A percentile compares a stretch with the other conserved stretches of the same genome.
Evolutionary conservation across 2,329 filamentous ascomycete genomes (phyloP).

Genomic region (Exophiala lecanii-corni): DNA sequence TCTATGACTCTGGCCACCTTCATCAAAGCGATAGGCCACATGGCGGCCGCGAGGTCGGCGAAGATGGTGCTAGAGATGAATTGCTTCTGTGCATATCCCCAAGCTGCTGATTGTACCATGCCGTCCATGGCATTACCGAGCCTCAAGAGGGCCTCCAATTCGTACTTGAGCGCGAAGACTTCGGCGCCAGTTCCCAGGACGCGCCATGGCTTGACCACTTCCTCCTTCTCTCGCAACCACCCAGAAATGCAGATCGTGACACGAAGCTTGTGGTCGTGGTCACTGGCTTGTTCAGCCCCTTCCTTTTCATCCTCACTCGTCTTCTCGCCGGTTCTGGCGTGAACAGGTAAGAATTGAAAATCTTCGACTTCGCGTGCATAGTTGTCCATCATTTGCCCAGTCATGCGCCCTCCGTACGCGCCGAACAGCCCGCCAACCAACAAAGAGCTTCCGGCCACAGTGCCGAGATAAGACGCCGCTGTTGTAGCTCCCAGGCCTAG

Average conservation of each 20-base stretch:
- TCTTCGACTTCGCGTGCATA: slow-evolving; percentile 83
- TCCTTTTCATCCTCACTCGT: slow-evolving; percentile 41
- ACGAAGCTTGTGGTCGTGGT: slow-evolving; percentile 61
- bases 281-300: slow-evolving; percentile 37
- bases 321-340: slow-evolving; percentile 42
- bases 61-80: slow-evolving; percentile 70
- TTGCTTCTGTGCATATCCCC: slow-evolving; percentile 68
- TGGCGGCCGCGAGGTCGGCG: slow-evolving; percentile 61
- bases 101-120: slow-evolving; percentile 75
- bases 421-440: slow-evolving; percentile 83
- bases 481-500: slow-evolving; percentile 68
- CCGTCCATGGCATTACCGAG: slow-evolving; percentile 73
- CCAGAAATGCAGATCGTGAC: slow-evolving; percentile 81
- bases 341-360: slow-evolving; percentile 77
- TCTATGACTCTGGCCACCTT: slow-evolving; percentile 66
- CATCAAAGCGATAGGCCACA: slow-evolving; percentile 66
- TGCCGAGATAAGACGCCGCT: slow-evolving; percentile 73
- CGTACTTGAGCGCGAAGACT: slow-evolving; percentile 79
- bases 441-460: slow-evolving; percentile 72
- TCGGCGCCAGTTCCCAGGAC: slow-evolving; percentile 69
- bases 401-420: slow-evolving; percentile 81
- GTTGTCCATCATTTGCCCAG: slow-evolving; percentile 79
- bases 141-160: slow-evolving; percentile 69
- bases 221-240: slow-evolving; percentile 68
- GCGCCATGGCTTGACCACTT: slow-evolving; percentile 74